These are phyloP conservation scores for Rubroboletus satanas DNA, from an alignment of 768 basidiomycete species.

Conservation along the genomic window DNA sequence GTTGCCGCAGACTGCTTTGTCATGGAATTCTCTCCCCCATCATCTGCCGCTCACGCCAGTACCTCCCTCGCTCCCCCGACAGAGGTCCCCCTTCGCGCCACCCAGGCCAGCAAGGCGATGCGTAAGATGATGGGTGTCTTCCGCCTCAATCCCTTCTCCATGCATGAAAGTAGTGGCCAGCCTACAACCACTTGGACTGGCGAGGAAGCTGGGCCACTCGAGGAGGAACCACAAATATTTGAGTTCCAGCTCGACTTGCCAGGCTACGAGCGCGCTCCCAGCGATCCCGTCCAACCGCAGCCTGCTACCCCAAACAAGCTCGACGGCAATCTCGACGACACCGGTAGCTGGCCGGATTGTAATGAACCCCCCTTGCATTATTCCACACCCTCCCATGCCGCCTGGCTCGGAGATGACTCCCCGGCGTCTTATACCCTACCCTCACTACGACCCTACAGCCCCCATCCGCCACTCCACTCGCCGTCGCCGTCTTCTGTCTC, in stretches of 20 bases:
- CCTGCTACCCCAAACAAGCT: conserved; percentile 3
- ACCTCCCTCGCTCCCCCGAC: conserved; percentile 49
- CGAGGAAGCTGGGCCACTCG: conserved; percentile 55
- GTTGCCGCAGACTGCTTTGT: conserved; percentile 30
- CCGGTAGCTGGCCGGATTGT: conserved; percentile 24
- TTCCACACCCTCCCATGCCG: conserved; percentile 19
- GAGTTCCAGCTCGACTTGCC: conserved; percentile 58
- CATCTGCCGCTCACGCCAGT: conserved; percentile 33
- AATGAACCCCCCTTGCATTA: conserved; percentile 20
- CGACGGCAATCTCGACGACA: conserved; percentile 18
- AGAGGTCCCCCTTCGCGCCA: conserved; percentile 72
- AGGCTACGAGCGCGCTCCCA: conserved; percentile 21
- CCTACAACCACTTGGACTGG: conserved; percentile 42
- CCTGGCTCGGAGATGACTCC: conserved; percentile 30
- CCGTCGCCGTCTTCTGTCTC: conserved; percentile 27
- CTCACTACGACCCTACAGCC: conserved; percentile 28
- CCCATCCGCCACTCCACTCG: conserved; percentile 25
- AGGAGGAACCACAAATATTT: conserved; percentile 56
- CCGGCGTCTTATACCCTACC: conserved; percentile 28
- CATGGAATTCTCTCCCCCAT: conserved; percentile 32
- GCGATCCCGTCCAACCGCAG: conserved; percentile 18
- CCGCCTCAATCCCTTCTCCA: conserved; percentile 71
- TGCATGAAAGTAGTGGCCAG: conserved; percentile 49
- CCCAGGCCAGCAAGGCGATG: conserved; percentile 68
- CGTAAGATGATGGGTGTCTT: conserved; percentile 75